A percentile compares a stretch with the other conserved stretches of the same genome.
Conservation (phyloP, 1,284 basidiomycete species). For the Coniferiporia weirii region DNA sequence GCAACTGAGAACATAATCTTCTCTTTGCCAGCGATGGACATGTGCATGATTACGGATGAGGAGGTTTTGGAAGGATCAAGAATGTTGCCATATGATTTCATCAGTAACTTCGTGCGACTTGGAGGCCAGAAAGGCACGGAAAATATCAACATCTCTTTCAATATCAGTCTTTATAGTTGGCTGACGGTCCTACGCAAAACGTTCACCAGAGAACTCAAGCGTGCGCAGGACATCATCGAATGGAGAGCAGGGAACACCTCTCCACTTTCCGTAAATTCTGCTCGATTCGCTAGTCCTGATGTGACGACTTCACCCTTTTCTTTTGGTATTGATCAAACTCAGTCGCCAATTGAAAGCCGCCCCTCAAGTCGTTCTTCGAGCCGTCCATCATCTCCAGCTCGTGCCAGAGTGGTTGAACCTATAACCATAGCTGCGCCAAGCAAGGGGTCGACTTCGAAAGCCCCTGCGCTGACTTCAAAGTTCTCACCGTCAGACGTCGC, state of each 20-base stretch:
- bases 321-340: slow-evolving; percentile 1
- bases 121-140: slow-evolving; percentile 51
- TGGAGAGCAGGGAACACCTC: slow-evolving; percentile 35
- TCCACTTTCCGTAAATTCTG: slow-evolving; percentile 27
- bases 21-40: slow-evolving; percentile 71
- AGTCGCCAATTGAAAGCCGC: slow-evolving; percentile 8
- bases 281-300: slow-evolving; percentile 20
- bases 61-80: slow-evolving; percentile 33
- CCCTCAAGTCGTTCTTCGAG: slow-evolving; percentile 7
- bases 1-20: slow-evolving; percentile 64
- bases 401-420: slow-evolving; percentile 3
- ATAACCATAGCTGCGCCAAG: slow-evolving; percentile 1
- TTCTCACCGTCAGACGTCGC: background rate
- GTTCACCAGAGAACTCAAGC: slow-evolving; percentile 68
- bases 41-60: slow-evolving; percentile 72
- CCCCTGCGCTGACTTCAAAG: background rate
- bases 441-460: background rate
- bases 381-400: slow-evolving; percentile 13
- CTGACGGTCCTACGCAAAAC: slow-evolving; percentile 70
- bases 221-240: slow-evolving; percentile 54
- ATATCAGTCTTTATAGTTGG: slow-evolving; percentile 76
- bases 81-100: slow-evolving; percentile 62
- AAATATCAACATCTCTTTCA: slow-evolving; percentile 77
- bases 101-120: slow-evolving; percentile 58
- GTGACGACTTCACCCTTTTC: slow-evolving; percentile 7